Base-by-base conservation (phyloP, 2,329 filamentous ascomycete genomes). In the Epichloe gansuensis region DNA sequence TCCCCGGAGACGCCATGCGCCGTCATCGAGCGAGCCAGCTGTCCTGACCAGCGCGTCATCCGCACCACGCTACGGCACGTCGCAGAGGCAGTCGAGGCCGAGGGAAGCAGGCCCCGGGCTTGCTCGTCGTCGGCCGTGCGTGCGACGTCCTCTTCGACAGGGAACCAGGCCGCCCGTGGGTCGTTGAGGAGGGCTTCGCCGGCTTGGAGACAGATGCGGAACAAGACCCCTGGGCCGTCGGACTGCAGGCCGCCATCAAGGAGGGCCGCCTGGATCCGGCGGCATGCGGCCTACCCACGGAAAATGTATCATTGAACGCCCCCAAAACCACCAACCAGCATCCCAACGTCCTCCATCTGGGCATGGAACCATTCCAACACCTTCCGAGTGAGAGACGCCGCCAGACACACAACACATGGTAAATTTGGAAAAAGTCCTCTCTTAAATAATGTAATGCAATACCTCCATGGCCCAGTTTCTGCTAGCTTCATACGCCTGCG, bases 31-130 rank as follows among this genome's bases (percentile, higher is more conserved):
- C 79, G 93, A 38, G 93, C 93, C 5, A 95, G 88, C 56, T 98
- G 93, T 65, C 86, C 89, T 0, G 93, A 98, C 64, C 93, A 98
- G 71, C 77, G 91, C 48, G 88, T 98, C 15, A 91, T 98, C 31
- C 77, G 93, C 52, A 93, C 90, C 1, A 95, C 89, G 1, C 70
- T 98, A 25, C 78, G 83, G 60, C 78, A 85, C 61, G 88, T 97
- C 1, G 86, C 78, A 25, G 77, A 82, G 50, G 93, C 93, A 0
- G 83, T 98, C 46, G 90, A 96, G 65, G 82, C 87, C 48, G 89
- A 94, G 63, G 93, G 93, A 0, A 93, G 86, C 59, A 75, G 91
- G 38, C 93, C 93, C 13, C 93, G 93, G 93, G 93, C 0, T 67
- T 98, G 55, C 70, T 98, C 34, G 88, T 97, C 0, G 83, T 95